Evolutionary conservation across 75 land plant genomes (phyloP), one percentile per base, ranked within the genome.

Genomic region (Picea glauca): DNA sequence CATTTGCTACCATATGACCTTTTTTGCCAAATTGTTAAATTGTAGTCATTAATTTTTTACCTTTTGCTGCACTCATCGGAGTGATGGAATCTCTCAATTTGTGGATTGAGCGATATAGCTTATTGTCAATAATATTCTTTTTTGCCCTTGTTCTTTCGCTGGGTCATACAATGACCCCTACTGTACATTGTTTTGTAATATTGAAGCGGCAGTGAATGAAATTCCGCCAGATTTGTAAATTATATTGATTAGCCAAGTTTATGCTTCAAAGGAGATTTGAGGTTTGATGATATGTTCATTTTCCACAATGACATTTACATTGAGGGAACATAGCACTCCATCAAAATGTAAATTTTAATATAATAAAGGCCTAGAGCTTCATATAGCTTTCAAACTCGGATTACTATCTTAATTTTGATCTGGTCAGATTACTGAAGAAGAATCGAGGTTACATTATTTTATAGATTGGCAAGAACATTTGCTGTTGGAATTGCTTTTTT

Each of bases 161-260:
- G 74, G 74, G 50, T 70, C 74, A 43, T 70, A n/a, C 13, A n/a
- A 8, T 70, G 21, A 35, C 70, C 74, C 50, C 7, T 70, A 43
- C n/a, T 70, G 74, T 70, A 70, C 54, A 70, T 43, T 43, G n/a
- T 56, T 70, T 70, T 70, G 74, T 70, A 70, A 70, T 70, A 70
- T 43, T 11, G 13, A 43, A 1, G 23, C 43, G 74, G 74, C 74
- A 70, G 26, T 17, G 35, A 70, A 70, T 70, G 46, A 40, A 70
- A 21, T 40, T 43, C 54, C 43, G 74, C 74, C 74, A 43, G 40
- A 43, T 70, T 70, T 70, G 74, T 70, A 70, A 70, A 40, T 20
- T 70, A 70, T 70, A 70, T 70, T n/a, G 74, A 43, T 70, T 18
- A 43, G 26, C 43, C 21, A n/a, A 70, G 73, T 40, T 40, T 38